phyloP scores from a whole-genome alignment of 2,329 filamentous ascomycete genomes.

The Arthroderma sp. region DNA sequence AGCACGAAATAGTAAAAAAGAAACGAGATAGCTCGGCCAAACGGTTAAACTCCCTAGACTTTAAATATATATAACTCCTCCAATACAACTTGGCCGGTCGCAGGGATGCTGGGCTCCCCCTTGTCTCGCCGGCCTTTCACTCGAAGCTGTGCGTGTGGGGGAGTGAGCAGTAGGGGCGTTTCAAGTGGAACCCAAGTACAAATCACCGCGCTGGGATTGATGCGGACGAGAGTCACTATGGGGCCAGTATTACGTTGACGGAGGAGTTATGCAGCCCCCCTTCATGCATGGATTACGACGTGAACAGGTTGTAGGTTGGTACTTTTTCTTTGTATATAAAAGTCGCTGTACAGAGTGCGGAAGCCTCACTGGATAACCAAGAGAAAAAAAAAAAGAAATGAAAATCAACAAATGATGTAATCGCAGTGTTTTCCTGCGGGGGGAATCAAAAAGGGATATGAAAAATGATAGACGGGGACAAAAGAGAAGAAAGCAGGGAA shows the following conservation, averaged over 20 bases:
- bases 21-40: neutral
- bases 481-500: neutral
- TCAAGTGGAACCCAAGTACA: neutral
- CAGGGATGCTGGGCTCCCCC: too few relatives aligned
- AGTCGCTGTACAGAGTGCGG: too few relatives aligned
- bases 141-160: neutral
- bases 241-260: neutral
- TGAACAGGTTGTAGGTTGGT: neutral
- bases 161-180: neutral
- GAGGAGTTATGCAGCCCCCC: neutral
- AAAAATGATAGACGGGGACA: neutral
- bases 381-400: neutral
- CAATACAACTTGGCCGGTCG: too few relatives aligned
- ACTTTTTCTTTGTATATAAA: neutral
- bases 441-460: neutral
- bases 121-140: too few relatives aligned
- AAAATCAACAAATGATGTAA: neutral
- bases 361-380: neutral
- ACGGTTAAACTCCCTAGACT: neutral
- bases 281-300: neutral
- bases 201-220: neutral
- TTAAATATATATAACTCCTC: too few relatives aligned
- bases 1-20: neutral
- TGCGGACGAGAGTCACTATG: neutral
- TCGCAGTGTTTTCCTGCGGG: constrained; percentile 1